phyloP scores from a whole-genome alignment of 495 filamentous ascomycete species.

The Parachaetomium inaequale region DNA sequence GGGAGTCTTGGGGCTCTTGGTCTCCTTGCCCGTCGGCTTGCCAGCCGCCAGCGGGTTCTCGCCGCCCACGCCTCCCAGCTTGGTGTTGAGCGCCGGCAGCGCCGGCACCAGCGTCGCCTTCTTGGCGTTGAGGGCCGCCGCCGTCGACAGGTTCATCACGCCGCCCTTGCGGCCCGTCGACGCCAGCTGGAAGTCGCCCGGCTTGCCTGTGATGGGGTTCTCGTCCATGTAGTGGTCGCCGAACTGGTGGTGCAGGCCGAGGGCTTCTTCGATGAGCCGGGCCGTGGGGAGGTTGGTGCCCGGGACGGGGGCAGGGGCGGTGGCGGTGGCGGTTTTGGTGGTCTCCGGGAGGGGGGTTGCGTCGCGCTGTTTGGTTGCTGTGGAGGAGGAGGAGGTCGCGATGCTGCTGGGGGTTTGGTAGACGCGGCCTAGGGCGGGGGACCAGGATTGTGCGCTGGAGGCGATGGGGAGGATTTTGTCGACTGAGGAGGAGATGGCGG shows the following conservation, averaged over 20 bases:
- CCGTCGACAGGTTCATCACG: conserved; percentile 32
- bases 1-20: conserved; percentile 52
- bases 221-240: conserved; percentile 88
- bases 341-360: conserved; percentile 59
- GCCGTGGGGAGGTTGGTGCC: conserved; percentile 33
- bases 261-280: conserved; percentile 64
- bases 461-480: conserved; percentile 56
- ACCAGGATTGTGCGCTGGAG: conserved; percentile 64
- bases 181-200: conserved; percentile 77
- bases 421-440: conserved; percentile 67
- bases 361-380: conserved; percentile 37
- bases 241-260: conserved; percentile 59
- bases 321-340: conserved; percentile 20
- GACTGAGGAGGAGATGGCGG: conserved; percentile 62
- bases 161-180: conserved; percentile 55
- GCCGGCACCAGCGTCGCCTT: conserved; percentile 1
- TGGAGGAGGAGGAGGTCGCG: no score
- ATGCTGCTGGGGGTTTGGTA: conserved; percentile 55
- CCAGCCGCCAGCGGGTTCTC: conserved; percentile 18
- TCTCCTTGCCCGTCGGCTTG: conserved; percentile 37
- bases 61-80: conserved; percentile 33
- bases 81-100: conserved; percentile 39
- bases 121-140: conserved; percentile 1
- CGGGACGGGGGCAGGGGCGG: conserved; percentile 6
- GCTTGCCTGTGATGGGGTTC: conserved; percentile 79